These are phyloP conservation scores for Sclerospora graminicola DNA, from an alignment of 352 stramenopile species.

Conservation along the genomic window DNA sequence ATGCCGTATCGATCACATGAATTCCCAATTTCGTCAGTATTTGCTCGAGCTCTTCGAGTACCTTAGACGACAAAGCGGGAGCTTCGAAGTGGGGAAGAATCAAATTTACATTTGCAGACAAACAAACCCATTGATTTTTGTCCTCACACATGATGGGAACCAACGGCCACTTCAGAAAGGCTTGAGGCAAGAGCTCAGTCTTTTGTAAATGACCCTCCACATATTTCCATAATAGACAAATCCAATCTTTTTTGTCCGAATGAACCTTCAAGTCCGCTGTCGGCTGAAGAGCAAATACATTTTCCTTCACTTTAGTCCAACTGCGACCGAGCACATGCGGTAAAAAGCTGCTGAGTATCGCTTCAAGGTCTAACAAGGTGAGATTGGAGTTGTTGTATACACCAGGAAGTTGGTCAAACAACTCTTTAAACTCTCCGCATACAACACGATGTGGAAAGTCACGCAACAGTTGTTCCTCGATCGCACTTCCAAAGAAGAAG, in stretches of 20 bases:
- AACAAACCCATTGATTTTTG: constrained; percentile 24
- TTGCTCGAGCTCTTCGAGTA: too few relatives aligned
- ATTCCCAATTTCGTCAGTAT: constrained; percentile 34
- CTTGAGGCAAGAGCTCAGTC: constrained; percentile 13
- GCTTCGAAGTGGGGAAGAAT: constrained; percentile 19
- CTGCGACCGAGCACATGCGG: constrained; percentile 25
- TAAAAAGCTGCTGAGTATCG: constrained; percentile 31
- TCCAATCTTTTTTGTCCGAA: constrained; percentile 27
- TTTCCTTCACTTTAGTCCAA: constrained; percentile 19
- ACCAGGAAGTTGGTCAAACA: constrained; percentile 34
- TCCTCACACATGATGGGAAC: constrained; percentile 10
- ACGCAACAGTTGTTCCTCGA: constrained; percentile 42
- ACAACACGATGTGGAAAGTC: constrained; percentile 33
- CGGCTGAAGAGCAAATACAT: constrained; percentile 20
- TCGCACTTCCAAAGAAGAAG: constrained; percentile 31
- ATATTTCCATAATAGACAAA: constrained; percentile 41
- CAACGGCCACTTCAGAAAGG: constrained; percentile 30
- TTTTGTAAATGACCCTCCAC: constrained; percentile 26
- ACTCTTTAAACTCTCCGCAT: constrained; percentile 23
- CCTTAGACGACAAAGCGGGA: constrained; percentile 2
- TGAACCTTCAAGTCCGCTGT: constrained; percentile 1
- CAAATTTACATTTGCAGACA: constrained; percentile 22
- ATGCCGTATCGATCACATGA: constrained; percentile 30
- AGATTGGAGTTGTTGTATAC: constrained; percentile 43
- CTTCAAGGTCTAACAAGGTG: constrained; percentile 17